Conservation (phyloP, 1,139 yeast species). For the Blastobotrys niveus region DNA sequence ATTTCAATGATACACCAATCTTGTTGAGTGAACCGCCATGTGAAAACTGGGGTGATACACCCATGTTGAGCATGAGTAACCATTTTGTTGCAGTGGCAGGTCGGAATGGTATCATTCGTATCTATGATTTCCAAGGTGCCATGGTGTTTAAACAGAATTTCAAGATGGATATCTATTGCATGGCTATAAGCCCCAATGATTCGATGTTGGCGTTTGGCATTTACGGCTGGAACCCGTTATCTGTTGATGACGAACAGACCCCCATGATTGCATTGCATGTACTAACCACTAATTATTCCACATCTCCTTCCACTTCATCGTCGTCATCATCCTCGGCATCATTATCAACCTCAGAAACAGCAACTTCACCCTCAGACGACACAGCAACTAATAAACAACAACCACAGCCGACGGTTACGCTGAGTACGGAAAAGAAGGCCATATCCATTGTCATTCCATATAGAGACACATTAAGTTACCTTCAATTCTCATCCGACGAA, state of each 20-base stretch:
- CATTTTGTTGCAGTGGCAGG: conserved; percentile 64
- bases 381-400: neutral
- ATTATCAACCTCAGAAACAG: no score
- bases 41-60: conserved; percentile 50
- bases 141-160: conserved; percentile 71
- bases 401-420: neutral
- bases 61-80: conserved; percentile 59
- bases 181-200: conserved; percentile 63
- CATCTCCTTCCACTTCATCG: neutral
- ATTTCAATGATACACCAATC: conserved; percentile 46
- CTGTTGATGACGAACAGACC: conserved; percentile 1
- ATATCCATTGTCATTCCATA: conserved; percentile 78
- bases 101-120: conserved; percentile 55
- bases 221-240: conserved; percentile 25
- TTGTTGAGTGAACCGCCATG: conserved; percentile 46
- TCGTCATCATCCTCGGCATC: no score
- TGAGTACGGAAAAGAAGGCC: conserved; percentile 40
- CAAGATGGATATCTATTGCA: conserved; percentile 71
- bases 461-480: conserved; percentile 71
- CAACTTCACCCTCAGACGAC: no score
- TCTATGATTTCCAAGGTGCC: conserved; percentile 48
- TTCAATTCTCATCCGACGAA: conserved; percentile 67
- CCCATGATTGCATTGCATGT: conserved; percentile 13
- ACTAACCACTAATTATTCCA: conserved; percentile 1
- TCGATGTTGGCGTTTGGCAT: conserved; percentile 72